Percentiles rank a stretch among this genome's conserved stretches.
Evolutionary conservation across 2,329 filamentous ascomycete genomes (phyloP).

Genomic region (Pseudogymnoascus sp.): DNA sequence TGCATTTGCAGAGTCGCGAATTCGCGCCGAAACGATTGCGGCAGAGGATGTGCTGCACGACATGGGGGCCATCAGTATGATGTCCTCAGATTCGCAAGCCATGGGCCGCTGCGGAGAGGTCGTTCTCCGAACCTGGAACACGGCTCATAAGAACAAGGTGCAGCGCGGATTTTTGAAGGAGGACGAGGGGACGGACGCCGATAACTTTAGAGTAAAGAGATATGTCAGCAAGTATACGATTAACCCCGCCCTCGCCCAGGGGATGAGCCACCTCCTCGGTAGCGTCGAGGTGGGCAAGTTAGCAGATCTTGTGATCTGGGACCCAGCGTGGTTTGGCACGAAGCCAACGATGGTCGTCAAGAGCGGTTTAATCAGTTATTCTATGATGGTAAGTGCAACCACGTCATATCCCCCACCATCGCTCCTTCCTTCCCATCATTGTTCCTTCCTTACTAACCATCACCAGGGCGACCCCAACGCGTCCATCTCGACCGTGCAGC

Average conservation of each 20-base stretch:
- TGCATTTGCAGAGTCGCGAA: slow-evolving; percentile 88
- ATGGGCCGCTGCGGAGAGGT: slow-evolving; percentile 97
- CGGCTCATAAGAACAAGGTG: slow-evolving; percentile 90
- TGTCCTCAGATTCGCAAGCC: slow-evolving; percentile 89
- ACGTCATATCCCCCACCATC: neutral
- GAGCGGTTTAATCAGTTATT: slow-evolving; percentile 74
- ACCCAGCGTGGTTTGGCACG: slow-evolving; percentile 73
- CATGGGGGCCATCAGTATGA: slow-evolving; percentile 92
- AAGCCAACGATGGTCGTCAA: slow-evolving; percentile 80
- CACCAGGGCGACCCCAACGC: slow-evolving; percentile 69
- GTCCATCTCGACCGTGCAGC: slow-evolving; percentile 82
- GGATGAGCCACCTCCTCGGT: slow-evolving; percentile 79
- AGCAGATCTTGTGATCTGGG: slow-evolving; percentile 84
- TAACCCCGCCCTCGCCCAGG: slow-evolving; percentile 86
- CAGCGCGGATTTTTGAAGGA: slow-evolving; percentile 70
- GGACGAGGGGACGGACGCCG: slow-evolving; percentile 69
- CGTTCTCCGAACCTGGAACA: slow-evolving; percentile 89
- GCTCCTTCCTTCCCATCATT: too few species aligned
- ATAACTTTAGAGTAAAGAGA: slow-evolving; percentile 86
- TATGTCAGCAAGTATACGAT: slow-evolving; percentile 96
- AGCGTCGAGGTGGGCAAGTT: slow-evolving; percentile 83
- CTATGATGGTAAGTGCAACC: slow-evolving; percentile 62
- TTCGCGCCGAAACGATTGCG: slow-evolving; percentile 91
- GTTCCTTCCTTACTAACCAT: slow-evolving; percentile 8
- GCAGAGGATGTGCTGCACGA: slow-evolving; percentile 95